These are phyloP conservation scores for Cystobasidium pallidum DNA, from an alignment of 1,284 basidiomycete genomes.

Conservation along the genomic window DNA sequence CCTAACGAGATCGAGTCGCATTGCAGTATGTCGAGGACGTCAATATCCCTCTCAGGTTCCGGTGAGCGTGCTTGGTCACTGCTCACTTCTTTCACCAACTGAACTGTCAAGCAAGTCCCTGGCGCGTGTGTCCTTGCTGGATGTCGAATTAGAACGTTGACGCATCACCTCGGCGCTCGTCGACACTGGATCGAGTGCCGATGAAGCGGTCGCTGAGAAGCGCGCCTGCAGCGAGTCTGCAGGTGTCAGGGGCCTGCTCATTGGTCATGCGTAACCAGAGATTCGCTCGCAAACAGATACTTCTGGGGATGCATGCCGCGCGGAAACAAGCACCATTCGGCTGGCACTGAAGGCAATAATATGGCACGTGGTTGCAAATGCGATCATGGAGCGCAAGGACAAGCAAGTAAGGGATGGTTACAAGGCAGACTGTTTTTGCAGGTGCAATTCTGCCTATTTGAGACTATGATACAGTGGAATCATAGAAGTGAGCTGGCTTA, in stretches of 20 bases:
- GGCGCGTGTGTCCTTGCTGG: constrained; percentile 28
- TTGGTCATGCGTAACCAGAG: constrained; percentile 9
- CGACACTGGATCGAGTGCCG: constrained; percentile 25
- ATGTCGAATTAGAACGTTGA: constrained; percentile 32
- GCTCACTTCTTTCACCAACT: constrained; percentile 36
- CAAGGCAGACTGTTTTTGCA: too few species aligned
- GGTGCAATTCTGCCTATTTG: too few species aligned
- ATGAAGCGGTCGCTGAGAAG: constrained; percentile 18
- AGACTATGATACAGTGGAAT: constrained; percentile 19
- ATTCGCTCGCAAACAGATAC: too few species aligned
- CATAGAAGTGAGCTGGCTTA: background rate
- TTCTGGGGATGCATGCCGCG: background rate
- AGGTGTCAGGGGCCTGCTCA: constrained; percentile 34
- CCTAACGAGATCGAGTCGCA: constrained; percentile 18
- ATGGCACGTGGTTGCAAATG: constrained; percentile 9
- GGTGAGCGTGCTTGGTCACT: background rate
- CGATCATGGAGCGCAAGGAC: too few species aligned
- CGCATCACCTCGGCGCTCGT: constrained; percentile 30
- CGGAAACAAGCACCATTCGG: background rate
- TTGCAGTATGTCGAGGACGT: background rate
- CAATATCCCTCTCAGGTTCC: background rate
- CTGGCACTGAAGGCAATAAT: background rate
- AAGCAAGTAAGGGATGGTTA: background rate
- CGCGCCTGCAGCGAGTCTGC: constrained; percentile 21
- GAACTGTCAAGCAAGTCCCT: constrained; percentile 40